Evolutionary conservation across 1,284 basidiomycete species (phyloP), one percentile per base, ranked within the genome.

Genomic region (Neonothopanus nambi): DNA sequence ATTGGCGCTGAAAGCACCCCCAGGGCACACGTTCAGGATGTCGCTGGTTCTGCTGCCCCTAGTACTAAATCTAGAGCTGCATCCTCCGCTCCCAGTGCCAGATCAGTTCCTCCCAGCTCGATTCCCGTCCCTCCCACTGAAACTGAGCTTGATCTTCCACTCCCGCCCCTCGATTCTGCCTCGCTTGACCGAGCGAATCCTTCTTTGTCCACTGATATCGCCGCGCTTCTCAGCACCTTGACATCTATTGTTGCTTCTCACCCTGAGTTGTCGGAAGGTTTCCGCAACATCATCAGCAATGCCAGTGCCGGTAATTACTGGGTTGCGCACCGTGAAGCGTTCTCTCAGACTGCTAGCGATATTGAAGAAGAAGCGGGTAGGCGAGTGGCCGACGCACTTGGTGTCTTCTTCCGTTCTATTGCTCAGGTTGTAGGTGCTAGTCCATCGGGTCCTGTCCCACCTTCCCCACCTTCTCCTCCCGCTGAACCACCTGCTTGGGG

Each of bases 261-360:
- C 61, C 89, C 89, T 2, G 87, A 91, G 59, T 67, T 91, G 11
- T 79, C 84, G 1, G 84, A 87, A 56, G 78, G 77, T 36, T 63
- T 91, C 51, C 82, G 79, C 49, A 84, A 79, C 60, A 79, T 91
- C 40, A 63, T 84, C 35, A 71, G 72, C 49, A 87, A 89, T 59
- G 73, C 84, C 7, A 73, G 77, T 3, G 79, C 73, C 48, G 88
- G 87, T 18, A 70, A 75, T 13, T 91, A 91, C 62, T 90, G 85
- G 87, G 66, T 71, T 39, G 65, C 75, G 23, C 85, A 88, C 60
- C 79, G 82, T 42, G 78, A 80, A 13, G 70, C 78, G 5, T 67
- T 87, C 42, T 76, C 79, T 11, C 77, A 78, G 28, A 78, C 80
- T 35, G 82, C 80, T 5, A 75, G 76, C 28, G 73, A 72, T 37